Evolutionary conservation across 176 grass and related monocot genomes (phyloP), one percentile per base, ranked within the genome.

Genomic region (Luzula sylvatica): DNA sequence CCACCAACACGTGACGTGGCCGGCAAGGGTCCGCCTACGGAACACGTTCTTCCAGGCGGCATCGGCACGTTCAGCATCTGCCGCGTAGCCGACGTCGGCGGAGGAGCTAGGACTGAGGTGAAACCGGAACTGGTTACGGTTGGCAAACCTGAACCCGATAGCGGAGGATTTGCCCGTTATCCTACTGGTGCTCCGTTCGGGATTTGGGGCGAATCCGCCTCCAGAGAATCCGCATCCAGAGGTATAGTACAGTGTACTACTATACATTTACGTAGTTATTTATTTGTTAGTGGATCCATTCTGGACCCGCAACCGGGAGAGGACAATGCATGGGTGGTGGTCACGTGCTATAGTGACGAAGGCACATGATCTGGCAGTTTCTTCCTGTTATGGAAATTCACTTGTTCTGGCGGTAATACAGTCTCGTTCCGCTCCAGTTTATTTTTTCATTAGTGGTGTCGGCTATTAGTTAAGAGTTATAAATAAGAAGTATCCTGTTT

Each of bases 51-150:
- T 38, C 73, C 81, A 13, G 65, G 81, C 13, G 81, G 80, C 58
- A 69, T 77, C 67, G 80, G 72, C 45, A 71, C 76, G 27, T 90
- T 81, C 80, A 84, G 53, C 76, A 67, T 90, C 68, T 45, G 49
- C 72, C 80, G 66, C 59, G 86, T 62, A 15, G 45, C 75, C 7
- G 75, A 71, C 16, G 38, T 67, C 3, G 12, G 35, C 15, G 13
- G 23, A 48, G 55, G 21, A 38, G 43, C 46, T 14, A 29, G 26
- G 8, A 5, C 43, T 17, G 70, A 63, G 17, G 70, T 73, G 17
- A 73, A 73, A 38, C 49, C 70, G 29, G 70, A 73, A 35, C 24
- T 52, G 3, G 35, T 52, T 32, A 73, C 58, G 23, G 23, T 26
- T 7, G 26, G 58, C 13, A 73, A 65, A 55, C 58, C 70, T 24